Base-by-base conservation (phyloP, 2,329 filamentous ascomycete genomes). In the Sphaerulina musiva region DNA sequence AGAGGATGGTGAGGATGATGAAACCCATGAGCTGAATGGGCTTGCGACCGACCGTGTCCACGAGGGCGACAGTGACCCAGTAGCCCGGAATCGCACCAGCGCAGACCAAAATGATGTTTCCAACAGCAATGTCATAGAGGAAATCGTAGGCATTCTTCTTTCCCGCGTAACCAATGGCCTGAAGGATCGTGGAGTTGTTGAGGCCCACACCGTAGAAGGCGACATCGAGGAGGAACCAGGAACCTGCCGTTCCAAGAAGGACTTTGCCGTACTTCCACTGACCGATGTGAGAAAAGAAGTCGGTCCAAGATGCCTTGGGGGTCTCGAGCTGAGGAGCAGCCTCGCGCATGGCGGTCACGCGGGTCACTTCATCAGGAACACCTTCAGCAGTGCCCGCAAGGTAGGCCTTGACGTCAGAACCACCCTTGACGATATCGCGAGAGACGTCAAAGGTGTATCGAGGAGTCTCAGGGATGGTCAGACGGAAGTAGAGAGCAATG, bases 401-500 rank as follows among this genome's bases (percentile, higher is more conserved):
- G 72, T 92, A 93, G n/a, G 85, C 83, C 66, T 83, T 80, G 61
- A 85, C 80, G 60, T 93, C 88, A 45, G 81, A 82, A 50, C 82
- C 79, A 41, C 82, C 89, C 74, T 89, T 84, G 64, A 87, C 80
- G 39, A 89, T 78, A 65, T 93, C 87, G 42, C 82, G 83, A 48
- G 82, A 79, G 20, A 93, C 81, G 67, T 93, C 88, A 64, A 93
- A 92, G 29, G 89, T 93, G 74, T 93, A 95, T 29, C 89, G 86
- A 49, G 89, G 88, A 34, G 88, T 92, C 73, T 95, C 89, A 23
- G 89, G 89, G 61, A 95, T 92, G 49, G 88, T 93, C 3, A 93
- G 80, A 58, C 88, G 85, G 73, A 88, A 93, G 76, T 93, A 93
- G 14, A 95, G 80, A 17, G 89, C 88, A 59, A 91, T 83, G 68